Evolutionary conservation across 2,329 filamentous ascomycete genomes (phyloP).

Genomic region (Esteya vermicola): DNA sequence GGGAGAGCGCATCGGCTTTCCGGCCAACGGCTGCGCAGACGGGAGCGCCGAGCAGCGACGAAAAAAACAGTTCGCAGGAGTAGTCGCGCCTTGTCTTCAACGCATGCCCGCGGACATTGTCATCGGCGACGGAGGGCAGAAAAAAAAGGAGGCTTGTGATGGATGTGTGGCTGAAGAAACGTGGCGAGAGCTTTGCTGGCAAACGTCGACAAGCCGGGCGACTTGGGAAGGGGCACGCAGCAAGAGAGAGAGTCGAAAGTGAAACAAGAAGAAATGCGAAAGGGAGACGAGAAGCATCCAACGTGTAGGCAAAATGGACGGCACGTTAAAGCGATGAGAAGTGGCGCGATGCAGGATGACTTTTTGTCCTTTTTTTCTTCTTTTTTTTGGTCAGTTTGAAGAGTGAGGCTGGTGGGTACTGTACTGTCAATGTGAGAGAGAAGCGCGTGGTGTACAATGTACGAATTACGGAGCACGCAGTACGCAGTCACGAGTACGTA

Average conservation of each 20-base stretch:
- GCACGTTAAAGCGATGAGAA: no score
- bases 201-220: background rate
- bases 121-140: slow-evolving; percentile 5
- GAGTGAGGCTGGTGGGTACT: slow-evolving; percentile 1
- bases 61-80: background rate
- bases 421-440: background rate
- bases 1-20: no score
- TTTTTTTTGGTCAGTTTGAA: no score
- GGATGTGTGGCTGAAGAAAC: slow-evolving; percentile 20
- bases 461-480: no score
- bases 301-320: no score
- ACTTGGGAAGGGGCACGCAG: background rate
- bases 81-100: slow-evolving; percentile 1
- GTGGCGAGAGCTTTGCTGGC: slow-evolving; percentile 10
- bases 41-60: background rate
- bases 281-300: background rate
- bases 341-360: no score
- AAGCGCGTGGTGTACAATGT: background rate
- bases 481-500: no score
- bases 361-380: no score
- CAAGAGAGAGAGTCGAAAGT: background rate
- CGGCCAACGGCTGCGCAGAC: no score
- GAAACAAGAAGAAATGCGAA: background rate
- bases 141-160: slow-evolving; percentile 6
- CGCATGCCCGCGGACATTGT: slow-evolving; percentile 10